A percentile compares a stretch with the other conserved stretches of the same genome.
phyloP scores from a whole-genome alignment of 495 filamentous ascomycete species.

The Neurospora sp. region DNA sequence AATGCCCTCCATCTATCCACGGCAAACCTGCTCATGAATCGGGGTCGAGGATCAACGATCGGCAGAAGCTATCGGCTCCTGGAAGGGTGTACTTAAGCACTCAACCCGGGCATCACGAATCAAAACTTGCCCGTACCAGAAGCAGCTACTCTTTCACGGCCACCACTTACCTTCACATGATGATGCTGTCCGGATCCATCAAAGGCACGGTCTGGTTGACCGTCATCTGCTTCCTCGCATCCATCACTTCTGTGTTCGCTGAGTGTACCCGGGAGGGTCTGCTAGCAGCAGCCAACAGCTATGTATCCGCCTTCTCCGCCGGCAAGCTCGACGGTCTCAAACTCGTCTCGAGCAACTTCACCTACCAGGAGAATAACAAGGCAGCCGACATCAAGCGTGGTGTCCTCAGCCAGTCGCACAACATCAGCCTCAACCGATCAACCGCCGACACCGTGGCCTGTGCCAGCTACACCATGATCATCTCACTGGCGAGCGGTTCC shows the following conservation, averaged over 20 bases:
- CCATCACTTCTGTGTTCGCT: constrained; percentile 2
- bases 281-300: constrained; percentile 26
- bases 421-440: constrained; percentile 27
- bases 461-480: constrained; percentile 35
- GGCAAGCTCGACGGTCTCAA: constrained; percentile 20
- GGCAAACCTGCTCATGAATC: not conserved
- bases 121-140: not conserved
- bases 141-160: not conserved
- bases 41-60: not conserved
- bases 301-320: constrained; percentile 23
- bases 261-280: constrained; percentile 31
- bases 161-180: not conserved
- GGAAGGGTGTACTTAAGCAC: not conserved
- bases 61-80: not conserved
- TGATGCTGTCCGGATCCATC: not conserved
- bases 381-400: constrained; percentile 21
- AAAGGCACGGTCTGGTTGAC: not conserved
- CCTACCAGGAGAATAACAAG: constrained; percentile 36
- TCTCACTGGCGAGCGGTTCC: constrained; percentile 14
- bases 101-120: not conserved
- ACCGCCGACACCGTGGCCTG: constrained; percentile 32
- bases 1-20: not conserved
- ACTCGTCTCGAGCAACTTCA: constrained; percentile 25
- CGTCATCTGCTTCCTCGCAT: not conserved
- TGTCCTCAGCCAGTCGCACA: constrained; percentile 25